Evolutionary conservation across 1,284 basidiomycete species (phyloP), one percentile per base, ranked within the genome.

Genomic region (Cutaneotrichosporon mucoides): DNA sequence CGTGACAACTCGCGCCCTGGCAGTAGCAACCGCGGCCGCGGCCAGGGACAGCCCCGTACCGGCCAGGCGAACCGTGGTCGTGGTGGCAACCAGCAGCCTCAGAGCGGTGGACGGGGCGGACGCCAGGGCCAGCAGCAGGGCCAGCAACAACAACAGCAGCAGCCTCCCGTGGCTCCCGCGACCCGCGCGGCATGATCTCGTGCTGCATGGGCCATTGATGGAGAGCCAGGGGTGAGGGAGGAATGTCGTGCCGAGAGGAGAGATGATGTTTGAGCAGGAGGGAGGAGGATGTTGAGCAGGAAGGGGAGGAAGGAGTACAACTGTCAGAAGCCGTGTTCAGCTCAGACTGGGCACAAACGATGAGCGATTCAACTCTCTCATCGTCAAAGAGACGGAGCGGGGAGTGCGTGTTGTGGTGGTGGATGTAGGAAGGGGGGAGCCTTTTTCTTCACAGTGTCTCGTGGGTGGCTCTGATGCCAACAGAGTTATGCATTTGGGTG

Each of bases 321-420:
- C 33, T 24, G 38, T 56, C 45, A 57, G 53, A 59, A 50, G 53
- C 34, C 13, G 51, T 24, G 50, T 4, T 7, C 16, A 34, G 38
- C 42, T 40, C 38, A 24, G 24, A 9, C 10, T 35, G 41, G 24
- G 10, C 55, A 55, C 44, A 63, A 63, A 58, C 59, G 58, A 36
- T 48, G 46, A 13, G 52, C 33, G 59, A 61, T 61, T 64, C 63
- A 64, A 64, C 63, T 61, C 57, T 52, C 35, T 40, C 45, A 52
- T 46, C 42, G 51, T 59, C 52, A 37, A 57, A 53, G 33, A 58
- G 33, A 58, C 35, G 46, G 36, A 37, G 15, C 36, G 54, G 33
- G 63, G 59, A 61, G 63, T 57, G 57, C 52, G 59, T 24, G 24
- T 24, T 24, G 52, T 12, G 53, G 34, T 44, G 53, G 57, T 49